Base-by-base conservation (phyloP, 1,284 basidiomycete species). In the Tilletia horrida region DNA sequence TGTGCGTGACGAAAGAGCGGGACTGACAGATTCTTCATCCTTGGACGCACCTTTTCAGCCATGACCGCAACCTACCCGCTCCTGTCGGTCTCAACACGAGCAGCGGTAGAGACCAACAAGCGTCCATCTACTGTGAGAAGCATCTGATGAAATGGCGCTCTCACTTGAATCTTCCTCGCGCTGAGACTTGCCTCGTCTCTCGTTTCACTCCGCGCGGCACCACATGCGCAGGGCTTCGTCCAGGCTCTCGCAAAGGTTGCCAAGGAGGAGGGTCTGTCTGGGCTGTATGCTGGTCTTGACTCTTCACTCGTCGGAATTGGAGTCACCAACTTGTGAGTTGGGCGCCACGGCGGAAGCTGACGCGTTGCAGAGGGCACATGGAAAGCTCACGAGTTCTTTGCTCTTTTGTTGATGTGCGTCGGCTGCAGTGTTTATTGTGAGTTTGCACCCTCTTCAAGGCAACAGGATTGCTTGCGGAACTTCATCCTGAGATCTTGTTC, bases 251-350 rank as follows among this genome's bases (percentile, higher is more conserved):
- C 88, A 59, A 90, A 91, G 81, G 90, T 91, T 70, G 83, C 95
- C 80, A 88, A 89, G 81, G 86, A 88, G 43, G 94, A 98, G 83
- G 96, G 96, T 25, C 74, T 93, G 23, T 75, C 86, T 0, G 93
- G 92, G 1, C 84, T 98, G 23, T 98, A 97, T 82, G 90, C 89
- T 70, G 95, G 95, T 0, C 84, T 98, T 25, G 87, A 86, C 72
- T 93, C 92, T 27, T 92, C 90, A 76, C 84, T 97, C 67, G 84
- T 94, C 44, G 95, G 93, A 1, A 93, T 98, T 71, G 92, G 92
- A 16, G 86, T 97, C 35, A 96, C 94, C 42, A 97, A 98, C 82
- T 93, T 92, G 74, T 76, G 67, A 64, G 75, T 76, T 27, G 9
- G n/a, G 62, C 8, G 63, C 13, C 25, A 48, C 16, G 35, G 21